Percentiles rank a stretch among this genome's conserved stretches.
These are phyloP conservation scores for Lasiosphaeriaceae sp. DNA, from an alignment of 495 filamentous ascomycete genomes.

Conservation along the genomic window DNA sequence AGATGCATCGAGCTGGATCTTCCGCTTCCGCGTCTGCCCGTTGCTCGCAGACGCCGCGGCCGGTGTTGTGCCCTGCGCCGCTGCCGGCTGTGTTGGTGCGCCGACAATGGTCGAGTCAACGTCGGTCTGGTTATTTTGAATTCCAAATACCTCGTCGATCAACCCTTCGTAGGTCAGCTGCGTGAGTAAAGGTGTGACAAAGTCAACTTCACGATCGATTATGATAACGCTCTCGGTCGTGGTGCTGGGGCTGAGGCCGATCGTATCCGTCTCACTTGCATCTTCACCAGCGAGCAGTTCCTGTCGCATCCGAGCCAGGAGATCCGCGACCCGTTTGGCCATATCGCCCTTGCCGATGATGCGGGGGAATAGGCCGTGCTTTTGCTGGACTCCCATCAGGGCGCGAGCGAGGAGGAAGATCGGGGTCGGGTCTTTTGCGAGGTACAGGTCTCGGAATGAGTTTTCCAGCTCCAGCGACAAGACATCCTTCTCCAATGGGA, in stretches of 20 bases:
- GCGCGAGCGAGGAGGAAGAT: conserved; percentile 84
- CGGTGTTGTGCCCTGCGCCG: conserved; percentile 46
- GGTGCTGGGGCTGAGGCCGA: conserved; percentile 80
- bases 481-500: conserved; percentile 87
- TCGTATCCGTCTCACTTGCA: conserved; percentile 52
- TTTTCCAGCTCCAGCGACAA: conserved; percentile 86
- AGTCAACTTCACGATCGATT: conserved; percentile 92
- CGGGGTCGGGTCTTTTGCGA: conserved; percentile 86
- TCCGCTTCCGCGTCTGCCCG: conserved; percentile 64
- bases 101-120: conserved; percentile 91
- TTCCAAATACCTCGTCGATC: conserved; percentile 90
- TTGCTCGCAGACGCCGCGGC: conserved; percentile 22
- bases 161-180: conserved; percentile 97
- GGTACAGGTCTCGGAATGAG: conserved; percentile 80
- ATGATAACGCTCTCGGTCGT: conserved; percentile 87
- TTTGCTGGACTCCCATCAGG: conserved; percentile 91
- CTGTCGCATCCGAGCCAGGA: conserved; percentile 88
- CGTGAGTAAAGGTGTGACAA: conserved; percentile 83
- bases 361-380: conserved; percentile 88
- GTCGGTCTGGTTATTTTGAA: conserved; percentile 84
- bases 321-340: conserved; percentile 80
- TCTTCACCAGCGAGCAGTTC: conserved; percentile 82
- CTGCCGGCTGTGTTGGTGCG: conserved; percentile 53
- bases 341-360: conserved; percentile 97
- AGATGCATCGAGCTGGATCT: conserved; percentile 82